These are phyloP conservation scores for Xylaria curta DNA, from an alignment of 495 filamentous ascomycete genomes.

Conservation along the genomic window DNA sequence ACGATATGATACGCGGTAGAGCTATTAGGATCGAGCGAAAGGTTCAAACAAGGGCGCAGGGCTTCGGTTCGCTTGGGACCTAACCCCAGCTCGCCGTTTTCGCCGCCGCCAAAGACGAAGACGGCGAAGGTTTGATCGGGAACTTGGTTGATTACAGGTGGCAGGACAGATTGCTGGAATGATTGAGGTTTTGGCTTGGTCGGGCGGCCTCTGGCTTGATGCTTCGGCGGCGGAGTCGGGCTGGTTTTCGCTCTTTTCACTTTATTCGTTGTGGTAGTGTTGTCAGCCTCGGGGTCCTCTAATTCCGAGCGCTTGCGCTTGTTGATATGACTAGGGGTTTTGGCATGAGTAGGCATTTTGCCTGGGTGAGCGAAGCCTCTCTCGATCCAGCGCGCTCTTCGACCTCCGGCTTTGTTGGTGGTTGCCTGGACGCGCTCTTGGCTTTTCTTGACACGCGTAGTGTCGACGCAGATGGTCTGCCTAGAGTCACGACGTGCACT, in stretches of 20 bases:
- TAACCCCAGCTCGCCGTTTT: constrained; percentile 28
- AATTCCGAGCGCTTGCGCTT: too few relatives aligned
- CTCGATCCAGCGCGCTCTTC: too few relatives aligned
- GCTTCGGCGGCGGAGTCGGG: neutral
- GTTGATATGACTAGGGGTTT: neutral
- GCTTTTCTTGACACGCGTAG: neutral
- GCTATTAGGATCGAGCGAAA: neutral
- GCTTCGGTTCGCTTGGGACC: constrained; percentile 16
- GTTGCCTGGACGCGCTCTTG: neutral
- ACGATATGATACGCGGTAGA: constrained; percentile 46
- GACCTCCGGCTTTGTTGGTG: too few relatives aligned
- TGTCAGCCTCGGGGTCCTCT: neutral
- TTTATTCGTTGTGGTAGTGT: neutral
- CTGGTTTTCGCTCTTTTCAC: neutral
- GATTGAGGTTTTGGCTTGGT: neutral
- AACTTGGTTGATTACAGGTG: neutral
- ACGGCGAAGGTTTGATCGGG: neutral
- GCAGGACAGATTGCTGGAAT: neutral
- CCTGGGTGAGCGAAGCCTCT: too few relatives aligned
- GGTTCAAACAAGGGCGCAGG: constrained; percentile 16
- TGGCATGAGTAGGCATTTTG: too few relatives aligned
- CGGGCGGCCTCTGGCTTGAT: neutral
- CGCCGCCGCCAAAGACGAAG: constrained; percentile 25
- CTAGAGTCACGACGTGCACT: too few relatives aligned
- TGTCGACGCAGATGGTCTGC: too few relatives aligned